Base-by-base conservation (phyloP, 805 yeast genomes). In the Candida manassasensis region DNA sequence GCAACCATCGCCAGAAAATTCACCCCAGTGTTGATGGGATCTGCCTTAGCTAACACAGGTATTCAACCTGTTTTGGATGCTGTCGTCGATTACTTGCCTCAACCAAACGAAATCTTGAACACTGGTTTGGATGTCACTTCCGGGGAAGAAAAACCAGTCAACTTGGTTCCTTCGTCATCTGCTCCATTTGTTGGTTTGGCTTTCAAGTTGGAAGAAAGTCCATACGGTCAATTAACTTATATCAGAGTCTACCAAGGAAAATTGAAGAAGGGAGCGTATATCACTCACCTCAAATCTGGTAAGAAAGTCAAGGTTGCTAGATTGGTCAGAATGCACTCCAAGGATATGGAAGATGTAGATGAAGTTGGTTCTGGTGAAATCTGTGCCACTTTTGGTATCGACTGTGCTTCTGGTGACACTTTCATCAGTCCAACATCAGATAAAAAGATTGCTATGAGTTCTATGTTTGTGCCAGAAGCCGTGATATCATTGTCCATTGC, bases 1-100 rank as follows among this genome's bases (percentile, higher is more conserved):
- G 76, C 97, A 34, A 93, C 99, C 13, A 90, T 90, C 63, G 95
- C 89, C 21, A 80, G 97, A 67, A 84, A 77, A 57, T 93, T 93
- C 71, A 87, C 97, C 10, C 98, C 99, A n/a, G 97, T 93, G n/a
- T 71, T 90, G 46, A 93, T 93, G 97, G 99, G 99, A 15, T 87
- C 97, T 33, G 99, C 99, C 13, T 73, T 93, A 45, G 98, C 97
- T 39, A 93, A 93, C 68, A 85, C 81, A 47, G 96, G 97, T 62
- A 75, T 93, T 45, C 99, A 93, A 69, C 89, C 89, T 15, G 96
- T 90, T 24, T 71, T 93, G 49, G 97, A 93, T 60, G 93, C 97
- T 27, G 95, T 93, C 41, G 90, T 90, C 46, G 97, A 90, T 59
- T 93, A 80, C 63, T 74, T 93, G 52, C 99, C 99, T 30, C 81